A percentile compares a stretch with the other conserved stretches of the same genome.
phyloP scores from a whole-genome alignment of 352 stramenopile genomes.

The Pilasporangium apinafurcum region DNA sequence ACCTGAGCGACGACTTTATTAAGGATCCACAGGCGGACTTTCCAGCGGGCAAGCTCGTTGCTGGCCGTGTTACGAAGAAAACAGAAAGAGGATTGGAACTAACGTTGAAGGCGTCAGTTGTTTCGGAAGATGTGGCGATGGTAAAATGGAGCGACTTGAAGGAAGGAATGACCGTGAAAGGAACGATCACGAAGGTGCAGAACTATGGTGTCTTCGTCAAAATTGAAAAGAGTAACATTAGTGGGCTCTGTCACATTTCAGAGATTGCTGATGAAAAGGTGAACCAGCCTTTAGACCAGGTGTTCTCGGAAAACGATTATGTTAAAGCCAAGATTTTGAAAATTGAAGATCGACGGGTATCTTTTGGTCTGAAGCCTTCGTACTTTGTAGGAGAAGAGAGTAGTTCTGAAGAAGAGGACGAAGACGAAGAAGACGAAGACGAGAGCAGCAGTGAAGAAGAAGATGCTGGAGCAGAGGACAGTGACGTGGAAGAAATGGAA shows the following conservation, averaged over 20 bases:
- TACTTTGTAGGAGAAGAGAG: slow-evolving; percentile 93
- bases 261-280: slow-evolving; percentile 94
- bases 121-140: slow-evolving; percentile 84
- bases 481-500: slow-evolving; percentile 26
- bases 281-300: slow-evolving; percentile 86
- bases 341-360: slow-evolving; percentile 88
- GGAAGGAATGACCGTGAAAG: slow-evolving; percentile 90
- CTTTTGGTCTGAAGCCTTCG: slow-evolving; percentile 95
- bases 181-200: slow-evolving; percentile 93
- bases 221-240: slow-evolving; percentile 94
- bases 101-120: slow-evolving; percentile 91
- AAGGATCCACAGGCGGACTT: slow-evolving; percentile 88
- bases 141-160: slow-evolving; percentile 89
- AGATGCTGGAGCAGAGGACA: slow-evolving; percentile 22
- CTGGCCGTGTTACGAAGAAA: slow-evolving; percentile 90
- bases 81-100: slow-evolving; percentile 85
- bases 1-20: slow-evolving; percentile 94
- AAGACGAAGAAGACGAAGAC: slow-evolving; percentile 60
- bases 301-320: slow-evolving; percentile 94
- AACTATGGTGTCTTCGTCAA: slow-evolving; percentile 95
- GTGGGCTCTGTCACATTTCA: slow-evolving; percentile 93
- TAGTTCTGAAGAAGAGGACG: slow-evolving; percentile 79
- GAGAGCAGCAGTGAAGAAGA: slow-evolving; percentile 19
- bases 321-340: slow-evolving; percentile 97
- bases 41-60: slow-evolving; percentile 90